Evolutionary conservation across 2,329 filamentous ascomycete genomes (phyloP), one percentile per base, ranked within the genome.

Genomic region (Beauveria caledonica): DNA sequence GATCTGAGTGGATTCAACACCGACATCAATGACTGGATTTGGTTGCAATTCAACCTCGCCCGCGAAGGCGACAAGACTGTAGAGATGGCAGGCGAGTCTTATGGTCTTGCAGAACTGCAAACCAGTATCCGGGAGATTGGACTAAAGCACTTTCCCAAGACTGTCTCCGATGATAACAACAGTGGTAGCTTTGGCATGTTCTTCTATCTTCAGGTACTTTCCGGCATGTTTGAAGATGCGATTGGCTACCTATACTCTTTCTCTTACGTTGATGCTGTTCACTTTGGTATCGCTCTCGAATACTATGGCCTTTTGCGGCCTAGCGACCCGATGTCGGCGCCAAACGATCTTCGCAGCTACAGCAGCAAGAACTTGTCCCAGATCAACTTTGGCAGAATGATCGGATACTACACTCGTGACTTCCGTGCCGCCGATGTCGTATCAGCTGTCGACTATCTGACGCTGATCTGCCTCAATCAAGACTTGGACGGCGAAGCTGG

Each of bases 401-500:
- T 97, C 63, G 95, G 93, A 45, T 91, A 94, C 72, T 99, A 99
- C 78, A 99, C 95, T 5, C 85, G 89, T 58, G 92, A 97, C 73
- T 99, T 99, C 83, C 88, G 94, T 57, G 90, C 91, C 33, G 92
- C 92, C 21, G 87, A 95, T 68, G 89, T 92, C 7, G 89, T 89
- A 61, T 90, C 91, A 39, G 94, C 95, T 3, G 90, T 96, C 19
- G 94, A 99, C 72, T 99, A 99, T 72, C 85, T 99, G 52, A 84
- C 87, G 6, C 77, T 99, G 61, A 92, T 99, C 68, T 96, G 91
- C 72, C 84, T 99, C 60, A 97, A 97, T 70, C 84, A 87, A 54
- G 93, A 97, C 71, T 79, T 95, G 48, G 83, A 81, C 27, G 88
- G 87, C 21, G 83, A 89, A 60, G 79, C 87, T 6, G 92, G 91